Percentiles rank a stretch among this genome's conserved stretches.
These are phyloP conservation scores for Curvularia spicifera DNA, from an alignment of 2,329 filamentous ascomycete species.

Conservation along the genomic window DNA sequence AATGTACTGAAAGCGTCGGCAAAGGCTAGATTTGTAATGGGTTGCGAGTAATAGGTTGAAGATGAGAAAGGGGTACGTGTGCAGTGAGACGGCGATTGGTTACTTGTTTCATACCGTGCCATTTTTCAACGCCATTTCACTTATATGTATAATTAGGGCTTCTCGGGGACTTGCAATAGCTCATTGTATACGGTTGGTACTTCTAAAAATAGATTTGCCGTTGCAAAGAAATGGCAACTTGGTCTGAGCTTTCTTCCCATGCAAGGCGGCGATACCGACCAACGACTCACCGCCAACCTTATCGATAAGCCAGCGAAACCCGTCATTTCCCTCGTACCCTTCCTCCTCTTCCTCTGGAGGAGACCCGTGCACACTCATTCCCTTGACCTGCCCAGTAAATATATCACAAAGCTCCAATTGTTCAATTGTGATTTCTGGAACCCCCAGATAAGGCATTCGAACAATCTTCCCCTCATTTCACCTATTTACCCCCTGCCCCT, in stretches of 20 bases:
- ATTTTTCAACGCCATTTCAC: not conserved
- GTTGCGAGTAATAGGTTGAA: not conserved
- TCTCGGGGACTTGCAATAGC: not conserved
- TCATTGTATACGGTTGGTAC: not conserved
- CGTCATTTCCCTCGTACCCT: not conserved
- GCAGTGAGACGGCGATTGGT: not conserved
- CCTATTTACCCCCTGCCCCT: not conserved
- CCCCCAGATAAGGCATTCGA: not conserved
- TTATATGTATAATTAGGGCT: not conserved
- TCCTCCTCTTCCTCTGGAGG: not conserved
- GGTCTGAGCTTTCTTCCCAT: not conserved
- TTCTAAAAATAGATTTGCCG: slow-evolving; percentile 8
- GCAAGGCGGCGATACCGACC: not conserved
- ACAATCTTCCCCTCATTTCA: not conserved
- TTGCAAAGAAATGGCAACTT: not conserved
- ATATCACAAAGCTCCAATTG: slow-evolving; percentile 1
- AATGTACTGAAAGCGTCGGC: slow-evolving; percentile 24
- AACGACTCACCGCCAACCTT: slow-evolving; percentile 30
- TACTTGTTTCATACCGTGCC: not conserved
- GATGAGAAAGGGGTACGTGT: not conserved
- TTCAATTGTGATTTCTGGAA: not conserved
- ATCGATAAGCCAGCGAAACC: slow-evolving; percentile 29
- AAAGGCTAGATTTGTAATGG: slow-evolving; percentile 11
- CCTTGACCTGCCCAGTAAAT: not conserved
- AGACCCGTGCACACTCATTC: not conserved